These are phyloP conservation scores for Pterulicium gracile DNA, from an alignment of 1,284 basidiomycete species.

Conservation along the genomic window DNA sequence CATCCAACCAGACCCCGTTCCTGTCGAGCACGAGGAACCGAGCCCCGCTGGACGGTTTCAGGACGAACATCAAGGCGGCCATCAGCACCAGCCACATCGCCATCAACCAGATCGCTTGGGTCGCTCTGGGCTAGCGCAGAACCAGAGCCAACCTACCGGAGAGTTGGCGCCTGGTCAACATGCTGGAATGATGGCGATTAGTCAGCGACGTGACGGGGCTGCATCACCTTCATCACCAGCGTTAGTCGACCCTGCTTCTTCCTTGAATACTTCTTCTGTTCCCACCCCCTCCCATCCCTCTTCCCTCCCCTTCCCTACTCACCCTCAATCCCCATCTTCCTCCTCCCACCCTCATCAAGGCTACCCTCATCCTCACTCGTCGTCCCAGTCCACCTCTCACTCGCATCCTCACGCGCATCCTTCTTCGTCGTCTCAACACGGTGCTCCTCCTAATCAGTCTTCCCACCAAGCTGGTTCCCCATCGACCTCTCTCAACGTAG, in stretches of 20 bases:
- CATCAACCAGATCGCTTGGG: constrained; percentile 8
- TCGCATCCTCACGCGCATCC: no score
- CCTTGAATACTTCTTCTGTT: not conserved
- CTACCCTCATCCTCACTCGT: not conserved
- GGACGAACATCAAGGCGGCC: constrained; percentile 15
- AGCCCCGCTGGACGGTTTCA: no score
- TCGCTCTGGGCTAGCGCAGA: no score
- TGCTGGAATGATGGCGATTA: not conserved
- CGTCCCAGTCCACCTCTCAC: not conserved
- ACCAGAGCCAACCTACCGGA: not conserved
- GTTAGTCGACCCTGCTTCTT: no score
- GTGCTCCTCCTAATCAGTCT: not conserved
- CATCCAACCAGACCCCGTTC: constrained; percentile 10
- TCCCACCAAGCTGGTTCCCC: not conserved
- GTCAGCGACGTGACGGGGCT: no score
- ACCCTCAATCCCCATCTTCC: not conserved
- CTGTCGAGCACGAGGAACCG: constrained; percentile 3
- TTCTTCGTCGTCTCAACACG: not conserved
- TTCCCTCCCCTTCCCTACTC: no score
- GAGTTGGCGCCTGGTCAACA: not conserved
- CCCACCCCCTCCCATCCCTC: not conserved
- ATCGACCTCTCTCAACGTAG: not conserved
- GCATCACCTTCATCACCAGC: no score
- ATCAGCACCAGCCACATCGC: constrained; percentile 14
- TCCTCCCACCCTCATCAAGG: not conserved